These are phyloP conservation scores for Trichosphaerium sp. DNA, from an alignment of 78 protist genomes.

Conservation along the genomic window DNA sequence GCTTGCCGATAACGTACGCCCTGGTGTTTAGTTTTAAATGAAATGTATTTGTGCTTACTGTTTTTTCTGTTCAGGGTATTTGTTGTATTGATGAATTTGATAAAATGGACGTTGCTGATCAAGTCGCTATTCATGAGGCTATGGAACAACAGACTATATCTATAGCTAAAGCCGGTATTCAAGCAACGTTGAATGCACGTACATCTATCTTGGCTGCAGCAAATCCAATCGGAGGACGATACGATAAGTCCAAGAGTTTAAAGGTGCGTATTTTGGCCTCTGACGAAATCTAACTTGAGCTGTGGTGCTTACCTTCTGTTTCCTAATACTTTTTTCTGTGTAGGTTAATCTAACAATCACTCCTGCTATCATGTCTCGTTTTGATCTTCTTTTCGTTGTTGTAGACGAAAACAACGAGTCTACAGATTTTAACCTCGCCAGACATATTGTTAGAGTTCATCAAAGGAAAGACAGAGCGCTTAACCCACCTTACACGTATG, in stretches of 20 bases:
- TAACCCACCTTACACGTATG: slow-evolving; percentile 1
- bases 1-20: slow-evolving; percentile 93
- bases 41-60: not conserved
- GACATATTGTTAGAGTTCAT: slow-evolving; percentile 84
- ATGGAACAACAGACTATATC: slow-evolving; percentile 99
- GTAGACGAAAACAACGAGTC: slow-evolving; percentile 80
- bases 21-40: too few species aligned
- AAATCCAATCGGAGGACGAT: slow-evolving; percentile 85
- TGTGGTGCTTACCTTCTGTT: not conserved
- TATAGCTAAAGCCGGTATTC: slow-evolving; percentile 98
- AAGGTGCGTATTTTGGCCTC: not conserved
- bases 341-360: slow-evolving; percentile 80
- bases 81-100: slow-evolving; percentile 99
- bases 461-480: slow-evolving; percentile 41
- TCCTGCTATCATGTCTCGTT: slow-evolving; percentile 96
- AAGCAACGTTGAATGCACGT: slow-evolving; percentile 94
- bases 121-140: slow-evolving; percentile 98
- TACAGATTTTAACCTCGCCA: slow-evolving; percentile 83
- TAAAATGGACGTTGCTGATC: slow-evolving; percentile 92
- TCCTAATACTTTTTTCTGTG: not conserved
- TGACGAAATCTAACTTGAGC: not conserved
- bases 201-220: slow-evolving; percentile 94
- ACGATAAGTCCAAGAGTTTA: slow-evolving; percentile 53
- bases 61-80: slow-evolving; percentile 51
- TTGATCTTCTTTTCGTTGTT: slow-evolving; percentile 96